phyloP scores from a whole-genome alignment of 208 protist genomes.

The Wallacemonas sp. region DNA sequence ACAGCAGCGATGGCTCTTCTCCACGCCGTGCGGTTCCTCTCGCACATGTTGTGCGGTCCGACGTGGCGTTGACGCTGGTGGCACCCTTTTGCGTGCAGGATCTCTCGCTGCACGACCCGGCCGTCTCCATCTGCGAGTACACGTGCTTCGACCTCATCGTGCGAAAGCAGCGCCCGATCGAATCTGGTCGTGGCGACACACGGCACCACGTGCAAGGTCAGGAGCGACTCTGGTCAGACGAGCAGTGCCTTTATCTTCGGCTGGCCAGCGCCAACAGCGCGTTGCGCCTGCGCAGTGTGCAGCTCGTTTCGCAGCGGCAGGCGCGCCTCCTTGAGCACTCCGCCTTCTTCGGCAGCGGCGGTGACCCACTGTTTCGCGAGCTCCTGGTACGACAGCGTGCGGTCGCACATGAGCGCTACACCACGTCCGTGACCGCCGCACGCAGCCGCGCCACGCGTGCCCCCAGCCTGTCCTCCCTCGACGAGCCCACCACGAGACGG shows the following conservation, averaged over 20 bases:
- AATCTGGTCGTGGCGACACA: background rate
- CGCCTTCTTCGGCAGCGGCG: conserved; percentile 55
- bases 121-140: conserved; percentile 72
- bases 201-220: conserved; percentile 26
- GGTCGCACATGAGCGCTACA: background rate
- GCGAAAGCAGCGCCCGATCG: conserved; percentile 33
- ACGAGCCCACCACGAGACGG: background rate
- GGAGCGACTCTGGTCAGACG: conserved; percentile 44
- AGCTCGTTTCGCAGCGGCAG: conserved; percentile 59
- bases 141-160: conserved; percentile 73
- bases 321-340: conserved; percentile 58
- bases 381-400: conserved; percentile 25
- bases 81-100: conserved; percentile 78
- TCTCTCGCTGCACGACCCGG: conserved; percentile 50
- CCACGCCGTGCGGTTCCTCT: no score
- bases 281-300: conserved; percentile 72
- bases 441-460: background rate
- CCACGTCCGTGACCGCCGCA: background rate
- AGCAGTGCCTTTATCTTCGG: conserved; percentile 55
- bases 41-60: conserved; percentile 26
- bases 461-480: background rate
- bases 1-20: no score
- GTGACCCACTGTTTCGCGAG: conserved; percentile 63
- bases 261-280: conserved; percentile 78
- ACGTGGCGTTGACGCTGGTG: conserved; percentile 53